These are phyloP conservation scores for Eimeria sp. DNA, from an alignment of 169 alveolate species.

Conservation along the genomic window DNA sequence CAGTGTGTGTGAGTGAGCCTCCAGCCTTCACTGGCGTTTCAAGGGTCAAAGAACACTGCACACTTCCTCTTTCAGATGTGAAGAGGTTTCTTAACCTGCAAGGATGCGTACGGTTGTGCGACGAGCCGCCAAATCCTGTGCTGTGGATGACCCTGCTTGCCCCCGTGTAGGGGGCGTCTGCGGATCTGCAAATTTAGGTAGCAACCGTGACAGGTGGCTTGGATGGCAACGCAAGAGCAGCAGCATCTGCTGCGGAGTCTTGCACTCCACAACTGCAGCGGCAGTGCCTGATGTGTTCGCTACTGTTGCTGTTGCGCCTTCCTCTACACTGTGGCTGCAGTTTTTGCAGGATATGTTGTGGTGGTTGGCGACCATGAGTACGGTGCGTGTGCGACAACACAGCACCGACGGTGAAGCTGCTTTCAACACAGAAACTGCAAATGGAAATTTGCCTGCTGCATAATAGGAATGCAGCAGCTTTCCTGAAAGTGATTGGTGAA, in stretches of 20 bases:
- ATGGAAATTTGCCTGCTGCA: not conserved
- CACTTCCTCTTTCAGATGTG: not conserved
- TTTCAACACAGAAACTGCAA: not conserved
- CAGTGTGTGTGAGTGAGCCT: not conserved
- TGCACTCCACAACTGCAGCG: not conserved
- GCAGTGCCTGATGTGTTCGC: not conserved
- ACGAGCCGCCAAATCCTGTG: not conserved
- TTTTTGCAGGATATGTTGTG: constrained; percentile 37
- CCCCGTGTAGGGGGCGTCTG: not conserved
- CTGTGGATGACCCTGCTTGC: not conserved
- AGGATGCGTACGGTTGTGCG: not conserved
- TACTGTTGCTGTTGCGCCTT: constrained; percentile 19
- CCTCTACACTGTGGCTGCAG: not conserved
- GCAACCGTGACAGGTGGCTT: not conserved
- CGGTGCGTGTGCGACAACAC: constrained; percentile 10
- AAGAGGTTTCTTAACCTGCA: not conserved
- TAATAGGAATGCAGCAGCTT: not conserved
- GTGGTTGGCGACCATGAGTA: constrained; percentile 18
- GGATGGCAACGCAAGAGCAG: not conserved
- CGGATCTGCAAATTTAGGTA: not conserved
- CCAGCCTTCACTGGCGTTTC: not conserved
- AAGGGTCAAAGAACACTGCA: not conserved
- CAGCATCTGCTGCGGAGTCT: not conserved
- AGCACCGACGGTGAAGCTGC: not conserved
- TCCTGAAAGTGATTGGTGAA: not conserved